Conservation (phyloP, 805 yeast species). For the Saccharomycopsis selenospora region DNA sequence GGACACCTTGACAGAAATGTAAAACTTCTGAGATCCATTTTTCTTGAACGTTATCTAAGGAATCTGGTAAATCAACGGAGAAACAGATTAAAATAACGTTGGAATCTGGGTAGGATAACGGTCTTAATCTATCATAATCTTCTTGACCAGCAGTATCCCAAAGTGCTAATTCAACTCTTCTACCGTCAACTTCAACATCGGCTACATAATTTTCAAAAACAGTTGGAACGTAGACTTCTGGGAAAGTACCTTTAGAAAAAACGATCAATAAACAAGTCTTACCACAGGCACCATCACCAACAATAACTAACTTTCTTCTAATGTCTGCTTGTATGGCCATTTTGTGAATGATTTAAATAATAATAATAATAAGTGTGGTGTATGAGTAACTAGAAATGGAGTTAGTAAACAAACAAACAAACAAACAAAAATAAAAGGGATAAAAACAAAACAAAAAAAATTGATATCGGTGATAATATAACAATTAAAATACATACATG, state of each 20-base stretch:
- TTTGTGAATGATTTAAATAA: no score
- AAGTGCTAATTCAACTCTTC: constrained; percentile 85
- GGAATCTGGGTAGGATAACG: constrained; percentile 66
- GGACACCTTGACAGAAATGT: constrained; percentile 92
- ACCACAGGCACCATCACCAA: constrained; percentile 98
- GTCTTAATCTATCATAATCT: constrained; percentile 69
- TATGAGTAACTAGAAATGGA: no score
- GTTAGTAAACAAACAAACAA: no score
- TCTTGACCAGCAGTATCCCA: constrained; percentile 99
- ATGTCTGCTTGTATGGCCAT: constrained; percentile 34
- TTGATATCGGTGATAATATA: no score
- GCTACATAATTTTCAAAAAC: constrained; percentile 98
- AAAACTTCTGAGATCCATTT: constrained; percentile 92
- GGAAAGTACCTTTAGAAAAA: constrained; percentile 83
- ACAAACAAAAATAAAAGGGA: no score
- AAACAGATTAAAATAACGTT: constrained; percentile 89
- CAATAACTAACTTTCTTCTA: constrained; percentile 82
- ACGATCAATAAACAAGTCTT: constrained; percentile 86
- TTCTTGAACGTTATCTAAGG: constrained; percentile 88
- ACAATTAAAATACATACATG: no score
- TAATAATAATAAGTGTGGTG: no score
- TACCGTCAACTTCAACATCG: constrained; percentile 86
- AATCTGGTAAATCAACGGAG: constrained; percentile 85
- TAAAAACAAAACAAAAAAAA: no score
- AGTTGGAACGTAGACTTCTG: constrained; percentile 91